Conservation (phyloP, 768 basidiomycete genomes). For the Hemileccinum rubropunctum region DNA sequence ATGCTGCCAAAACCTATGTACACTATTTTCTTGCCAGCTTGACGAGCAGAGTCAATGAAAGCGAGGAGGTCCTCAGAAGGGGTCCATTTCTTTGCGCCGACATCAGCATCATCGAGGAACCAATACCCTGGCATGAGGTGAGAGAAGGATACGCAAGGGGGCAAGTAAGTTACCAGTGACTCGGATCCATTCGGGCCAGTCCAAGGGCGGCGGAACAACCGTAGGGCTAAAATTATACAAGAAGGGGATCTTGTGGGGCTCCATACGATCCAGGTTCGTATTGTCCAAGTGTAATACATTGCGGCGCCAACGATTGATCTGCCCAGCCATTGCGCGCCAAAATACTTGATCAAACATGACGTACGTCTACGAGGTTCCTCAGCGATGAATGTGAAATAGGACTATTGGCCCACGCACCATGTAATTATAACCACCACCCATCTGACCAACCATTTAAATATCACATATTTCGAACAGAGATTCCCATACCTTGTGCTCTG, state of each 20-base stretch:
- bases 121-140: conserved; percentile 70
- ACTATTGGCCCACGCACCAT: conserved; percentile 60
- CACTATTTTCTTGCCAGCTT: conserved; percentile 80
- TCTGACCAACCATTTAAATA: conserved; percentile 43
- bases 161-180: conserved; percentile 61
- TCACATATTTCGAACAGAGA: background rate
- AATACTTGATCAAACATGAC: conserved; percentile 98
- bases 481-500: conserved; percentile 76
- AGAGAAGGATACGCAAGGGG: conserved; percentile 3
- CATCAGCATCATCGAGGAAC: conserved; percentile 93
- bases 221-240: conserved; percentile 95
- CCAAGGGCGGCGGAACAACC: conserved; percentile 88
- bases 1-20: conserved; percentile 99
- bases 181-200: conserved; percentile 99
- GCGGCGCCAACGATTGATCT: conserved; percentile 92
- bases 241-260: conserved; percentile 97
- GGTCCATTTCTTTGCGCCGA: conserved; percentile 84
- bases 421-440: conserved; percentile 98
- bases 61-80: conserved; percentile 76
- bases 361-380: conserved; percentile 57
- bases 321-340: conserved; percentile 91
- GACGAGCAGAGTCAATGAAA: conserved; percentile 81
- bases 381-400: conserved; percentile 1
- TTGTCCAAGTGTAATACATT: conserved; percentile 70
- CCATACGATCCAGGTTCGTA: conserved; percentile 92